Percentiles rank a stretch among this genome's conserved stretches.
Evolutionary conservation across 2,329 filamentous ascomycete genomes (phyloP).

Genomic region (Byssoonygena ceratinophila): DNA sequence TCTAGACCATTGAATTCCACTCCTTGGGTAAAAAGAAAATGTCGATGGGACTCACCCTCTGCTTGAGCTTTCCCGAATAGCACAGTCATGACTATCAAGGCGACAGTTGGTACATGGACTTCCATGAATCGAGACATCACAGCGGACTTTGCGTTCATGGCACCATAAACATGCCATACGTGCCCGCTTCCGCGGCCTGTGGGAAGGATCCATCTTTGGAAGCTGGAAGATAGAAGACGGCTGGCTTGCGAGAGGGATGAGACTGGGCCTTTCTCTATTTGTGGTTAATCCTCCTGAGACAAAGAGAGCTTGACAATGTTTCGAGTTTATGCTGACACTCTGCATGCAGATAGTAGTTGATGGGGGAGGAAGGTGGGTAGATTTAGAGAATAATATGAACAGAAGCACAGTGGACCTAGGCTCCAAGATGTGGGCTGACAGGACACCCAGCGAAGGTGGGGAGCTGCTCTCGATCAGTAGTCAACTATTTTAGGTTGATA

Average conservation of each 20-base stretch:
- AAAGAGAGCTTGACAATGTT: not conserved
- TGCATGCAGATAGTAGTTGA: not conserved
- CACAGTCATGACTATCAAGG: slow-evolving; percentile 19
- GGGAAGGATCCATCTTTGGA: slow-evolving; percentile 6
- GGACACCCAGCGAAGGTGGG: not conserved
- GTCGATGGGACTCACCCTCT: slow-evolving; percentile 20
- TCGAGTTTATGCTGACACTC: not conserved
- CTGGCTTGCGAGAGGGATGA: not conserved
- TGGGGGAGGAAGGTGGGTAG: not conserved
- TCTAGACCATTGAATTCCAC: slow-evolving; percentile 35
- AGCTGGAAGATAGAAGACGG: not conserved
- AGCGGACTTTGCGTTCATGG: slow-evolving; percentile 39
- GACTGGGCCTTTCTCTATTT: not conserved
- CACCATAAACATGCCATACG: slow-evolving; percentile 28
- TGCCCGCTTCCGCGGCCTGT: slow-evolving; percentile 21
- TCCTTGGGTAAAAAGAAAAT: not conserved
- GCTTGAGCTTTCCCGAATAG: slow-evolving; percentile 25
- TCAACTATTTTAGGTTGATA: not conserved
- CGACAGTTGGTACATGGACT: slow-evolving; percentile 23
- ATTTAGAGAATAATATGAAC: not conserved
- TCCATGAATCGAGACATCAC: slow-evolving; percentile 41
- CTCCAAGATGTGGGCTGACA: not conserved
- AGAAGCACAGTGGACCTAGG: not conserved
- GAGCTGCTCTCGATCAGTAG: not conserved
- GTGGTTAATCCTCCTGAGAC: not conserved